phyloP scores from a whole-genome alignment of 805 yeast species.

The Torulaspora franciscae region DNA sequence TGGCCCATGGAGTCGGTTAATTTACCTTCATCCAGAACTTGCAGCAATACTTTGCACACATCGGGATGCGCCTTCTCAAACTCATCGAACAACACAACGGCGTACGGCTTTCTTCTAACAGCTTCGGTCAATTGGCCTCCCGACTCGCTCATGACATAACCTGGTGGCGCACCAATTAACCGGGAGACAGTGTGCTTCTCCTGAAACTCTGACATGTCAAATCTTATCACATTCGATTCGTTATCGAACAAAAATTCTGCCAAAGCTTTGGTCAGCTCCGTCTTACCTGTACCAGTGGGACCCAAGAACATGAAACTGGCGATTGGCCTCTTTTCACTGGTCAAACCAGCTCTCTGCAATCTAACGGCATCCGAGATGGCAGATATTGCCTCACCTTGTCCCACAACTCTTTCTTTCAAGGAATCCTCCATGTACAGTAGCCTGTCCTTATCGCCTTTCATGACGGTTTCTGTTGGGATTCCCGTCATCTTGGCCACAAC shows the following conservation, averaged over 20 bases:
- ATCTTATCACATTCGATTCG: slow-evolving; percentile 77
- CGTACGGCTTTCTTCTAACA: slow-evolving; percentile 88
- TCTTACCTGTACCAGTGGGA: slow-evolving; percentile 98
- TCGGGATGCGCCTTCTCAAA: slow-evolving; percentile 97
- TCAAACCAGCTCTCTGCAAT: slow-evolving; percentile 92
- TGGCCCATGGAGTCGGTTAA: slow-evolving; percentile 94
- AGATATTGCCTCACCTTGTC: slow-evolving; percentile 91
- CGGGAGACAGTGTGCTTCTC: slow-evolving; percentile 89
- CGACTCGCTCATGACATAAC: slow-evolving; percentile 89
- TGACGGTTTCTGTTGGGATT: slow-evolving; percentile 81
- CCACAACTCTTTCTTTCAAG: slow-evolving; percentile 73
- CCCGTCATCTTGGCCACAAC: slow-evolving; percentile 95
- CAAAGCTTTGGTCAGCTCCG: slow-evolving; percentile 87
- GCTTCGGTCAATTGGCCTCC: slow-evolving; percentile 97
- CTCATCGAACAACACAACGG: slow-evolving; percentile 91
- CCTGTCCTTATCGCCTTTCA: slow-evolving; percentile 93
- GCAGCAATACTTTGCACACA: slow-evolving; percentile 82
- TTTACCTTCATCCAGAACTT: slow-evolving; percentile 92
- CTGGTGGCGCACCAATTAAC: slow-evolving; percentile 96
- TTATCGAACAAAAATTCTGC: slow-evolving; percentile 92
- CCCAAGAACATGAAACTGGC: slow-evolving; percentile 96
- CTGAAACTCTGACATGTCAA: slow-evolving; percentile 98
- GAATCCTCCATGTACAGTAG: slow-evolving; percentile 81
- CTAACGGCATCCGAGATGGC: slow-evolving; percentile 93
- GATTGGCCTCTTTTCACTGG: slow-evolving; percentile 90